phyloP scores from a whole-genome alignment of 306 rosid genomes.

The barrel medic (Medicago truncatula) region DNA sequence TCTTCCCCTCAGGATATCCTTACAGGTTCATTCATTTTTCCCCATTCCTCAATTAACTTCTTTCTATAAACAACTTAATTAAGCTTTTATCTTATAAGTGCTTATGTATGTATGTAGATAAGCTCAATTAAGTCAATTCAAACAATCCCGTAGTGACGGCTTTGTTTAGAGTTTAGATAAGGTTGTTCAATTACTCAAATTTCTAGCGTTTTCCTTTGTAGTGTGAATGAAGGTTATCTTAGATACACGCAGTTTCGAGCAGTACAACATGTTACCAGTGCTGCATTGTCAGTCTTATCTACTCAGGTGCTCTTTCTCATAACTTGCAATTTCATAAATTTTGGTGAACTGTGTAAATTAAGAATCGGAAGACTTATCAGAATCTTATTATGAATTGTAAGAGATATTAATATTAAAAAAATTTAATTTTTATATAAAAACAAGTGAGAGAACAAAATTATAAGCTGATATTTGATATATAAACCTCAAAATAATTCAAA shows the following conservation, averaged over 20 bases:
- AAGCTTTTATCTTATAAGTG: too few relatives aligned
- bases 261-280: slow-evolving; percentile 83
- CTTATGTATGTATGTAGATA: too few relatives aligned
- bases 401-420: too few relatives aligned
- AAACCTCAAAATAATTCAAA: too few relatives aligned
- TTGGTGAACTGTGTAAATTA: slow-evolving; percentile 1
- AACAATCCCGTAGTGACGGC: neutral
- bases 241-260: slow-evolving; percentile 96
- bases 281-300: slow-evolving; percentile 84
- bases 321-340: neutral
- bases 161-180: neutral
- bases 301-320: slow-evolving; percentile 75
- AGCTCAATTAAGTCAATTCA: too few relatives aligned
- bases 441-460: too few relatives aligned
- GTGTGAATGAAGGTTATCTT: slow-evolving; percentile 94
- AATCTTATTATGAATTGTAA: too few relatives aligned
- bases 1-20: slow-evolving; percentile 95
- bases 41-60: too few relatives aligned
- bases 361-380: too few relatives aligned
- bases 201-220: slow-evolving; percentile 43
- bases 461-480: too few relatives aligned
- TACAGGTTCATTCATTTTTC: slow-evolving; percentile 56
- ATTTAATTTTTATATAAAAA: too few relatives aligned
- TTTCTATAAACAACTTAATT: too few relatives aligned
- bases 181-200: neutral